Percentiles rank a stretch among this genome's conserved stretches.
Conservation (phyloP, 2,329 filamentous ascomycete genomes). For the Apiospora rasikravindrae region DNA sequence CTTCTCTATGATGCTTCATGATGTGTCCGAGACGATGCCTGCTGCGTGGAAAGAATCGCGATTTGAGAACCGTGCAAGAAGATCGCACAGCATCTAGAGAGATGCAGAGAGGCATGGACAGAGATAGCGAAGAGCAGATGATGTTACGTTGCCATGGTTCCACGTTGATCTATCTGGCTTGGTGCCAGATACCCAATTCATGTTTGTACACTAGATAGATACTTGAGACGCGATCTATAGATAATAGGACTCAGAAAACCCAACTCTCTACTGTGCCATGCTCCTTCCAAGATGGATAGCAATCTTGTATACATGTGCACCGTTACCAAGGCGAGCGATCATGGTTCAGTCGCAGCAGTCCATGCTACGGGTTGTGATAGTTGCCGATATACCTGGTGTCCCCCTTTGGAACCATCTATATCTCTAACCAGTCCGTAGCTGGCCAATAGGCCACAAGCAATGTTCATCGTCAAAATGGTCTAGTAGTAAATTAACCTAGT, state of each 20-base stretch:
- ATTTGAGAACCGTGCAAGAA: background rate
- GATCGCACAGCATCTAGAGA: background rate
- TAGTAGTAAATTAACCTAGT: too few species aligned
- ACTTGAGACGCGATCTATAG: background rate
- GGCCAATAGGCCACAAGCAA: too few species aligned
- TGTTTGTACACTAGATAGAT: conserved; percentile 11
- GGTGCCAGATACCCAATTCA: background rate
- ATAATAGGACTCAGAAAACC: background rate
- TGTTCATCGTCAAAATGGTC: too few species aligned
- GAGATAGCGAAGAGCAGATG: background rate
- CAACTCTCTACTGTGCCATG: background rate
- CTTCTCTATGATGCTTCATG: background rate
- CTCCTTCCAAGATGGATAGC: background rate
- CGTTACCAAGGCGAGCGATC: background rate
- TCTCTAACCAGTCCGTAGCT: too few species aligned
- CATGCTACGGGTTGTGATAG: background rate
- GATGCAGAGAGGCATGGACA: background rate
- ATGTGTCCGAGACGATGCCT: background rate
- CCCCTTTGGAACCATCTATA: too few species aligned
- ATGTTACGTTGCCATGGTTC: background rate
- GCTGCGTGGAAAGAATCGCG: background rate
- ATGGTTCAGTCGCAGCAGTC: background rate
- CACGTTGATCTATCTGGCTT: background rate
- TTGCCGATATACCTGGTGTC: background rate
- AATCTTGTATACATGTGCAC: background rate